phyloP scores from a whole-genome alignment of 139 green algal species.

The Ettlia oleoabundans region DNA sequence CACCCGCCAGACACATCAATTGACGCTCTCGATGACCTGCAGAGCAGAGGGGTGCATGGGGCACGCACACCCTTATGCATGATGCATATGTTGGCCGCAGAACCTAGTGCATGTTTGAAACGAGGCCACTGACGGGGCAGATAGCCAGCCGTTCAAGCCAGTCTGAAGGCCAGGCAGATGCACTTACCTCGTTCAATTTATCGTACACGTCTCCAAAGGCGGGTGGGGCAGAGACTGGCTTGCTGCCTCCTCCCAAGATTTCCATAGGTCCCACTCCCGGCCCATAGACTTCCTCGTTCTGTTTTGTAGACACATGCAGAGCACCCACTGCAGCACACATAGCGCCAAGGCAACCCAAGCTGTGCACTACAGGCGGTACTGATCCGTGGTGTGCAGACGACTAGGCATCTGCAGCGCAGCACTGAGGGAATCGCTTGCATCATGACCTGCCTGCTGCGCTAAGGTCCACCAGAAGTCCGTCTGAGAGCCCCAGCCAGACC shows the following conservation, averaged over 20 bases:
- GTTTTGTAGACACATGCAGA: not conserved
- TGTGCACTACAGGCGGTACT: no score
- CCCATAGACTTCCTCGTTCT: not conserved
- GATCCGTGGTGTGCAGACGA: no score
- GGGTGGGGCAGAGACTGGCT: not conserved
- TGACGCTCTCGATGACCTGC: not conserved
- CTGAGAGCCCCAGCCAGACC: not conserved
- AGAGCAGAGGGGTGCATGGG: not conserved
- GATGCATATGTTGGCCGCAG: no score
- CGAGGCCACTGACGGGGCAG: no score
- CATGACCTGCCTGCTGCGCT: no score
- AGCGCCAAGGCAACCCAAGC: no score
- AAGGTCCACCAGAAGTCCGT: not conserved
- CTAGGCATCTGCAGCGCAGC: not conserved
- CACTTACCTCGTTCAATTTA: not conserved
- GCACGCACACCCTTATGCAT: no score
- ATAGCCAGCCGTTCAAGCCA: no score
- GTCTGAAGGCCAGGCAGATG: not conserved
- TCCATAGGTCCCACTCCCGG: not conserved
- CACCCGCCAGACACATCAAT: not conserved
- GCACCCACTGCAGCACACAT: not conserved
- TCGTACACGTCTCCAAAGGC: not conserved
- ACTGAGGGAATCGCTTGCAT: no score
- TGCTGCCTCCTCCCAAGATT: not conserved
- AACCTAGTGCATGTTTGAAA: not conserved